Evolutionary conservation across 2,329 filamentous ascomycete species (phyloP).

Genomic region (Chaetomiaceae sp.): DNA sequence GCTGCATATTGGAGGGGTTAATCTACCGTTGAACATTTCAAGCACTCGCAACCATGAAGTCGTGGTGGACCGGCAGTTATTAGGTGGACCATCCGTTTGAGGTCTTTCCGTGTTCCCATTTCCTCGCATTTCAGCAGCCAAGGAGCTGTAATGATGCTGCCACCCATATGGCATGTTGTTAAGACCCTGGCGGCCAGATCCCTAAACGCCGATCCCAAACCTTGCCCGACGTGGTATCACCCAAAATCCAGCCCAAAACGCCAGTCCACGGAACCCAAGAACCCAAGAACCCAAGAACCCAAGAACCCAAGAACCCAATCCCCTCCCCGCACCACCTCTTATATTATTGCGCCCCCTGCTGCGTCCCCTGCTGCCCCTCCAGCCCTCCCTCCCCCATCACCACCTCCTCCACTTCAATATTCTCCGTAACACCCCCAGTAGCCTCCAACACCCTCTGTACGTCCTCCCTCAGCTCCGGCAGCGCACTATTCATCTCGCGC

Average conservation of each 20-base stretch:
- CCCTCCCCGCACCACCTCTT: neutral
- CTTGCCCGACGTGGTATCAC: no score
- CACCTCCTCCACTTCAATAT: neutral
- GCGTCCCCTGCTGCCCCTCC: neutral
- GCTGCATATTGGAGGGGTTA: neutral
- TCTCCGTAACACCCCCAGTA: conserved; percentile 33
- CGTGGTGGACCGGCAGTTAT: no score
- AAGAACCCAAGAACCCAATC: neutral
- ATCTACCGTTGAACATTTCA: neutral
- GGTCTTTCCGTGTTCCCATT: no score
- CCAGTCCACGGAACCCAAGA: no score
- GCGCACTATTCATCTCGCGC: conserved; percentile 50
- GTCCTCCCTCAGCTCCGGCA: conserved; percentile 56
- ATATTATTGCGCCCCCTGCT: neutral
- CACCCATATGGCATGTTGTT: no score
- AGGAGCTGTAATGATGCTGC: no score
- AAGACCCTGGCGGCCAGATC: neutral
- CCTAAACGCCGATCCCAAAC: neutral
- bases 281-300: no score
- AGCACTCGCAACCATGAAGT: no score
- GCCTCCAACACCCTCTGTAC: conserved; percentile 47
- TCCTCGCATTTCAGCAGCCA: no score
- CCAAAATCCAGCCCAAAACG: no score
- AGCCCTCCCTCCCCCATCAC: neutral
- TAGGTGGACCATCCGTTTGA: no score